phyloP scores from a whole-genome alignment of 768 basidiomycete species.

The Mycena polygramma region DNA sequence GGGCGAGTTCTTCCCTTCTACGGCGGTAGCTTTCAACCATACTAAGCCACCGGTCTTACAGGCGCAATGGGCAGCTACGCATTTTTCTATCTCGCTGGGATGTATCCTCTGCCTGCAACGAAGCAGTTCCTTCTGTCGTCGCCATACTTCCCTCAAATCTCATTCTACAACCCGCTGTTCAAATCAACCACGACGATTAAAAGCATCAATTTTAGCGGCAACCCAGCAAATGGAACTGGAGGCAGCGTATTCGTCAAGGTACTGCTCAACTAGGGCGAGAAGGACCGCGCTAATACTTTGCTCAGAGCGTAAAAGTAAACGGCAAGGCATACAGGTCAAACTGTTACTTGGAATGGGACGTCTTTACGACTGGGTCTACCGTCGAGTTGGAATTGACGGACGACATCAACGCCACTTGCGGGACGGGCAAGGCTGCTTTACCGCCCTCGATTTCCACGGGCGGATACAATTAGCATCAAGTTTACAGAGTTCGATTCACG shows the following conservation, averaged over 20 bases:
- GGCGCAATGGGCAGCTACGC: constrained; percentile 77
- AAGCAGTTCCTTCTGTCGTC: constrained; percentile 71
- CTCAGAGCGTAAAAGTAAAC: constrained; percentile 70
- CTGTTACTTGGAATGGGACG: constrained; percentile 76
- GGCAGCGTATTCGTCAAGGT: constrained; percentile 73
- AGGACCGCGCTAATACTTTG: neutral
- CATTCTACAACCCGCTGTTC: constrained; percentile 71
- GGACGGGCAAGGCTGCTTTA: constrained; percentile 57
- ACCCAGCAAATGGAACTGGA: constrained; percentile 64
- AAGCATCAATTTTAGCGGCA: constrained; percentile 63
- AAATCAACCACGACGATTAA: constrained; percentile 70
- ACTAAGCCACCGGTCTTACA: constrained; percentile 30
- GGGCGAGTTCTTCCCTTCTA: constrained; percentile 35
- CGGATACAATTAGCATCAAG: constrained; percentile 55
- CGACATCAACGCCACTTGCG: constrained; percentile 67
- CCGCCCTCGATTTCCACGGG: constrained; percentile 78
- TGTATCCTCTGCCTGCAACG: constrained; percentile 76
- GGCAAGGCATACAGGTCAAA: constrained; percentile 71
- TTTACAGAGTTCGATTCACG: neutral
- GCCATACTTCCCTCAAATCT: constrained; percentile 70
- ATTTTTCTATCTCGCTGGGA: constrained; percentile 68
- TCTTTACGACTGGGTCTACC: constrained; percentile 65
- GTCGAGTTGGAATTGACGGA: constrained; percentile 69
- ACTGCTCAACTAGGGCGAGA: neutral
- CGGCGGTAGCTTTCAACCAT: constrained; percentile 32